Evolutionary conservation across 2,329 filamentous ascomycete genomes (phyloP).

Genomic region (Malbranchea cinnamomea): DNA sequence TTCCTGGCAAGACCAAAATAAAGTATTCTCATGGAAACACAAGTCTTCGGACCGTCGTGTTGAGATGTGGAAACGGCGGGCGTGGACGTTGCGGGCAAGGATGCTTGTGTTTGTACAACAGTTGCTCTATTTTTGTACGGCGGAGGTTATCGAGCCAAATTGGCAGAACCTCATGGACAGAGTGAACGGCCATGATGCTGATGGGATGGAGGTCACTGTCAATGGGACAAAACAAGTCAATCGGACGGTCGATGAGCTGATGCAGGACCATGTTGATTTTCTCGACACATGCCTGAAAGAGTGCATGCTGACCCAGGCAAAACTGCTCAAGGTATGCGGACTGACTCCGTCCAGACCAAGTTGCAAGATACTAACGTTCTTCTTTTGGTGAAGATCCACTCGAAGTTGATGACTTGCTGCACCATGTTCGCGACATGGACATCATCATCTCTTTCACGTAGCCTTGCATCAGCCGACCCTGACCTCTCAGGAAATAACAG

Average conservation of each 20-base stretch:
- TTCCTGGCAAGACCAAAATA: constrained; percentile 82
- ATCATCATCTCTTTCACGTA: constrained; percentile 60
- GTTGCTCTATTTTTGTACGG: constrained; percentile 88
- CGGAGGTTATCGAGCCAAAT: constrained; percentile 94
- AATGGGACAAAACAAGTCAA: constrained; percentile 37
- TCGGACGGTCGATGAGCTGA: constrained; percentile 86
- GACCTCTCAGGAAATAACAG: constrained; percentile 40
- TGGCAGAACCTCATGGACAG: constrained; percentile 90
- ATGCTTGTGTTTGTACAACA: constrained; percentile 98
- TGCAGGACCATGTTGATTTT: constrained; percentile 98
- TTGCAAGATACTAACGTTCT: constrained; percentile 8
- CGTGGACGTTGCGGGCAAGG: constrained; percentile 78
- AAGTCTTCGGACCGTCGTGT: constrained; percentile 57
- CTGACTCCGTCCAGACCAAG: constrained; percentile 1
- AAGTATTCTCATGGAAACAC: constrained; percentile 67
- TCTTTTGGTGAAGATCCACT: constrained; percentile 59
- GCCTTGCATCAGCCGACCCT: constrained; percentile 69
- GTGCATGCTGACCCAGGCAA: constrained; percentile 96
- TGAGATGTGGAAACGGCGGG: constrained; percentile 83
- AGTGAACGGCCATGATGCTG: constrained; percentile 44
- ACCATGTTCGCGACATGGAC: constrained; percentile 88
- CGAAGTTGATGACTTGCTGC: constrained; percentile 92
- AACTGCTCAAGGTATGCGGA: constrained; percentile 61
- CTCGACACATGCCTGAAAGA: constrained; percentile 95
- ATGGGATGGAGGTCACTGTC: constrained; percentile 21